Evolutionary conservation across 148 eudicot species (phyloP), one percentile per base, ranked within the genome.

Genomic region (Heliosperma pusillum): DNA sequence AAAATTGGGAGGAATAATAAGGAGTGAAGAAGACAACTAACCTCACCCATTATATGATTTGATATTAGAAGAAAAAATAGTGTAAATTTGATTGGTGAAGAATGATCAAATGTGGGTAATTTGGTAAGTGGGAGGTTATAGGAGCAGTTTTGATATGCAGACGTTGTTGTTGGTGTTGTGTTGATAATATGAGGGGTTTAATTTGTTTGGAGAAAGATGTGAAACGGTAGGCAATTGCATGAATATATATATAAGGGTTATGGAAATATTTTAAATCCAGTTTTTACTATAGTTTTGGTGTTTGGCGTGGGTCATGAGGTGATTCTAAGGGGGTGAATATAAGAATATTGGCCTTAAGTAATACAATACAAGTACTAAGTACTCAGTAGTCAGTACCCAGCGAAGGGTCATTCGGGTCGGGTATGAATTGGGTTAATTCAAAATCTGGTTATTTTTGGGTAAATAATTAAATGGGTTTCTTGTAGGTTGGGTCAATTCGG

Each of bases 41-140:
- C 90, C 88, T 88, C 91, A 47, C 89, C 91, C 91, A 88, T 88
- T 69, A 75, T 53, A 75, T 30, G 63, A 61, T 24, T 53, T 56
- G 50, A 30, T 33, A 75, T n/a, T 20, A 9, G 50, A 19, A 44
- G 8, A 25, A 56, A 33, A 2, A n/a, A 29, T 33, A 0, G 20
- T 17, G 47, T 9, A 10, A 42, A 12, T 40, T 3, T 8, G 26
- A 10, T 40, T 66, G 12, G 22, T 67, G 26, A 67, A 40, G 27
- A 20, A 67, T 11, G 27, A 42, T 9, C 5, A 4, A 29, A 16
- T 30, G n/a, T 15, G 36, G 47, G 36, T 19, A 16, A 24, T 7
- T 74, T 16, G 52, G 63, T 12, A 26, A 29, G 57, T 75, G 58
- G 58, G 17, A n/a, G 11, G 25, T 66, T 50, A 66, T 47, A 66